Base-by-base conservation (phyloP, 495 filamentous ascomycete genomes). In the Thozetella sp. region DNA sequence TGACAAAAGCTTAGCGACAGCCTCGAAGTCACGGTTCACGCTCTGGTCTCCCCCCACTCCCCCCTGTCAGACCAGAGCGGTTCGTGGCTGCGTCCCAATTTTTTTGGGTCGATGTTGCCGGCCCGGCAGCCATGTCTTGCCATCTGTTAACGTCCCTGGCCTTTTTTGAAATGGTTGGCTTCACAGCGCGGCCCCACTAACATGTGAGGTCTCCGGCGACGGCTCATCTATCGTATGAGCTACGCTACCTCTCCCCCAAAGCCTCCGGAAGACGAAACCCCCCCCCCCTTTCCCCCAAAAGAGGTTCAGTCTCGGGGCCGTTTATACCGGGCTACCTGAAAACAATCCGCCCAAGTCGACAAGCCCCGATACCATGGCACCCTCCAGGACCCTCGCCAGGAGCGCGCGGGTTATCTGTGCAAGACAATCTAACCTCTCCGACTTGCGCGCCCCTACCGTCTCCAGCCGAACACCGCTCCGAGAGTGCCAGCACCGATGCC, bases 381-480 rank as follows among this genome's bases (percentile, higher is more conserved):
- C 53, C 19, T 15, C 53, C 11, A 23, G n/a, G 26, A 22, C 17
- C 22, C 13, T 55, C 27, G 9, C 23, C 4, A 25, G 53, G 27
- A 20, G 26, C 19, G 19, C 53, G 17, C 25, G 30, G 20, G 12
- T 19, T 19, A 19, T 19, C 20, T n/a, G 9, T 13, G 20, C 43
- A n/a, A 48, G 43, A 10, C 43, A 20, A 48, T 20, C n/a, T 3
- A n/a, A 10, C n/a, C 9, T 20, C 43, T 10, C 43, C 43, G n/a
- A 20, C n/a, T 26, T 48, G 22, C 48, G 51, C 55, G 30, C 26
- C 24, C 25, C 51, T 11, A 55, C 57, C 55, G 20, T 58, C 2
- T 37, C 58, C 22, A 60, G 12, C 20, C 34, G 57, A 26, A 34
- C 30, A 6, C 30, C 15, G 6, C 6, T 37, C 30, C 30, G 30